Evolutionary conservation across 2,329 filamentous ascomycete genomes (phyloP).

Genomic region (Karstenula rhodostoma): DNA sequence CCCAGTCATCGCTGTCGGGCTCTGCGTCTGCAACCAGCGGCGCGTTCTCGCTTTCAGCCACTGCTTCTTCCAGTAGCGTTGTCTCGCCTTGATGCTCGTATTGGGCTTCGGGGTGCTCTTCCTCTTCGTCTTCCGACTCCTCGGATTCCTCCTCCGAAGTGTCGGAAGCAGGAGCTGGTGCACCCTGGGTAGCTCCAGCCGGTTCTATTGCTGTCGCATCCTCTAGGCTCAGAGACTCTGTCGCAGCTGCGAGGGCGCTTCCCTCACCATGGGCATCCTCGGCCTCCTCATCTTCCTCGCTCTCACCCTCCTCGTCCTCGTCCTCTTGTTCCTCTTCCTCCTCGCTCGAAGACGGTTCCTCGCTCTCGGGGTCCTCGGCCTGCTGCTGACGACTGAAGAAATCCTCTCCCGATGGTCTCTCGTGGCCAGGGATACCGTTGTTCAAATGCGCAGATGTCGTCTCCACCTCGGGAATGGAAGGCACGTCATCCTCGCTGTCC

Average conservation of each 20-base stretch:
- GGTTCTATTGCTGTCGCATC: slow-evolving; percentile 22
- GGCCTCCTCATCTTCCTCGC: slow-evolving; percentile 13
- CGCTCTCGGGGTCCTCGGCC: slow-evolving; percentile 16
- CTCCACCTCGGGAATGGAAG: slow-evolving; percentile 14
- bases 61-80: slow-evolving; percentile 55
- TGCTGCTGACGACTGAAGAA: slow-evolving; percentile 45
- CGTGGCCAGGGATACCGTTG: slow-evolving; percentile 17
- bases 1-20: slow-evolving; percentile 46
- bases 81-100: slow-evolving; percentile 59
- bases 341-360: slow-evolving; percentile 13
- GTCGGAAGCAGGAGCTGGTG: slow-evolving; percentile 5
- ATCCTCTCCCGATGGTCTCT: slow-evolving; percentile 41
- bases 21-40: slow-evolving; percentile 54
- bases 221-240: slow-evolving; percentile 30
- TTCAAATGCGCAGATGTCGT: slow-evolving; percentile 14
- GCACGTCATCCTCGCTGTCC: slow-evolving; percentile 25
- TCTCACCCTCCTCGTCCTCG: slow-evolving; percentile 5
- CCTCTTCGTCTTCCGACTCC: slow-evolving; percentile 6
- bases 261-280: slow-evolving; percentile 20
- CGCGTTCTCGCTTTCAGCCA: slow-evolving; percentile 52
- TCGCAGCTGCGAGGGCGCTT: slow-evolving; percentile 24
- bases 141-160: slow-evolving; percentile 6
- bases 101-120: slow-evolving; percentile 39
- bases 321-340: slow-evolving; percentile 12
- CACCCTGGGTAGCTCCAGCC: slow-evolving; percentile 23